Base-by-base conservation (phyloP, 2,329 filamentous ascomycete species). In the Monascus ruber region DNA sequence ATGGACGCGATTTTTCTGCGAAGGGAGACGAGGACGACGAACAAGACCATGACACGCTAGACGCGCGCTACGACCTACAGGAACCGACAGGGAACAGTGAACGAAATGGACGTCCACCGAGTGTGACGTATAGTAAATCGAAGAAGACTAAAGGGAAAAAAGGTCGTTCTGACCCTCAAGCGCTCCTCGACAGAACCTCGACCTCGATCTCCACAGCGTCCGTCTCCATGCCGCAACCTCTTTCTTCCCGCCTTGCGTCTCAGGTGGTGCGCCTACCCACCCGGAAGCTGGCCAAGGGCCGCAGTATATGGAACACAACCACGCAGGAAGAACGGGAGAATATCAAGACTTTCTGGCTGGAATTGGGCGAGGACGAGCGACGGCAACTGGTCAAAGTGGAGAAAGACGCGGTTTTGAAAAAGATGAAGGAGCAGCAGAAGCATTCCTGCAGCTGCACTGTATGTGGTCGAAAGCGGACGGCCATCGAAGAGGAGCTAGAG, bases 341-440 rank as follows among this genome's bases (percentile, higher is more conserved):
- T 38, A 98, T 98, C 59, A 94, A 95, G 65, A 85, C 94, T 51
- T 98, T 96, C 65, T 98, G 91, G 91, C 75, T 98, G 38, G 87
- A 87, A 10, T 66, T 98, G 33, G 86, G 85, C 49, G 91, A 98
- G 62, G 85, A 94, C 31, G 88, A 96, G 60, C 84, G 91, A 52
- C 91, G 94, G 60, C 91, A 85, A 10, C 71, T 98, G 35, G 87
- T 98, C 56, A 95, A 95, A 65, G 89, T 98, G 26, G 91, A 98
- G 65, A 98, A 98, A 67, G 89, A 98, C 64, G 89, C 91, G 5
- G 91, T 98, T 0, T 69, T 98, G 41, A 87, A 85, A 58, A 98
- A 98, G 71, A 98, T 98, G 91, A 98, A 98, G 72, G 91, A 98
- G 64, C 91, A 98, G 64, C 91, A 98, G 63, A 96, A 96, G 65